Base-by-base conservation (phyloP, 768 basidiomycete species). In the Pleurotus djamor region DNA sequence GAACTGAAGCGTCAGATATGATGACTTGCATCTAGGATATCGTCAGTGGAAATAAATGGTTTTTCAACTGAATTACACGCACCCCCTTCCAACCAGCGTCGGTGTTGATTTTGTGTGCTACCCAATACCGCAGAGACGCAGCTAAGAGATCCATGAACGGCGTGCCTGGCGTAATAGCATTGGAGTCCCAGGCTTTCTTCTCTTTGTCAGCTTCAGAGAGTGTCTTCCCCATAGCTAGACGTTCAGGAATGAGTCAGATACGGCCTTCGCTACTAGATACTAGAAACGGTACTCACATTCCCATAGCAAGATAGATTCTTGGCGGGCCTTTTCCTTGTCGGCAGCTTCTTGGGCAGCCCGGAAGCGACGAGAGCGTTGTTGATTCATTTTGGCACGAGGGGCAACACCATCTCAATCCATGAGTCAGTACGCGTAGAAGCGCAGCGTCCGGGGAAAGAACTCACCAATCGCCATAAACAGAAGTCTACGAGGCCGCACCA, bases 331-430 rank as follows among this genome's bases (percentile, higher is more conserved):
- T 59, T 94, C 95, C 73, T 97, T 96, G 37, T 96, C 93, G 61
- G 89, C 87, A 3, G 97, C 95, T 72, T 99, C 97, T 70, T 96
- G 94, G 2, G 94, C 88, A 17, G 95, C 85, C 61, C 97, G 85
- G 76, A 99, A 99, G 58, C 97, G 94, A 64, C 97, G 83, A 13
- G 95, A 94, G 8, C 97, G 93, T 71, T 99, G 97, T 69, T 99
- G 97, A 70, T 99, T 99, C 97, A 99, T 99, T 77, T 99, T 99
- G 43, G 97, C 97, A 67, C 96, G 87, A 35, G 96, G 96, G 8
- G 96, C 96, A 17, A 98, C 96, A 60, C 96, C 96, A 68, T 98
- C 96, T 96, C 3, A 3, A 28, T 28, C 21, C 21, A 28, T 28
- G 58, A 44, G 45, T 33, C 21, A 35, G 36, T 50, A 51, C 41